Base-by-base conservation (phyloP, 148 eudicot genomes). In the Simmondsia chinensis region DNA sequence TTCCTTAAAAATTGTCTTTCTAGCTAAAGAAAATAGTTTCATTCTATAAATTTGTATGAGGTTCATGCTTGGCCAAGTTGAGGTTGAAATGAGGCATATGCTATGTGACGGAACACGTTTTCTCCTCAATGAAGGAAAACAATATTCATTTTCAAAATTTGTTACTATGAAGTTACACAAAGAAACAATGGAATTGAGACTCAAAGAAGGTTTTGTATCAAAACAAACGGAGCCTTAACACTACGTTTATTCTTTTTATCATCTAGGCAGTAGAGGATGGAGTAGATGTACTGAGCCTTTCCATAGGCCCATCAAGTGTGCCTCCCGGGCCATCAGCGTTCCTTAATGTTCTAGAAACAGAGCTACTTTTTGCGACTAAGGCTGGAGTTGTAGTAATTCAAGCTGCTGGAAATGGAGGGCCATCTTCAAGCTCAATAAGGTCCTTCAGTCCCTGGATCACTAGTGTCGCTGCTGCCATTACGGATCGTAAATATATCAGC, bases 401-500 rank as follows among this genome's bases (percentile, higher is more conserved):
- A 71, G 77, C 81, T 27, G 86, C 65, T 43, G 86, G 86, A 35
- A 79, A 79, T 37, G 81, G 75, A 1, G 86, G 86, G 0, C 86
- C 86, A n/a, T 64, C 72, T 17, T 59, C 81, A 3, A 68, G 67
- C 60, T 79, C 86, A 4, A 61, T 79, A 6, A 72, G 74, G 56
- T 79, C 86, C 21, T 79, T 79, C 31, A 79, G 86, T 51, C 86
- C 86, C 2, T 79, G 86, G 86, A 79, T 79, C 35, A 71, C 75
- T 1, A 74, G 75, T 40, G 81, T 74, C 22, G 86, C 81, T 39
- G 80, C 86, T 34, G 74, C 81, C 17, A 38, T 58, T 10, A 79
- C 68, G 16, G 86, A 74, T 30, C 77, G 86, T 15, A 74, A 59
- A 29, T 79, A 79, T 57, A 74, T 64, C 31, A 59, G 44, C 27